These are phyloP conservation scores for Pulveroboletus sp. DNA, from an alignment of 768 basidiomycete genomes.

Conservation along the genomic window DNA sequence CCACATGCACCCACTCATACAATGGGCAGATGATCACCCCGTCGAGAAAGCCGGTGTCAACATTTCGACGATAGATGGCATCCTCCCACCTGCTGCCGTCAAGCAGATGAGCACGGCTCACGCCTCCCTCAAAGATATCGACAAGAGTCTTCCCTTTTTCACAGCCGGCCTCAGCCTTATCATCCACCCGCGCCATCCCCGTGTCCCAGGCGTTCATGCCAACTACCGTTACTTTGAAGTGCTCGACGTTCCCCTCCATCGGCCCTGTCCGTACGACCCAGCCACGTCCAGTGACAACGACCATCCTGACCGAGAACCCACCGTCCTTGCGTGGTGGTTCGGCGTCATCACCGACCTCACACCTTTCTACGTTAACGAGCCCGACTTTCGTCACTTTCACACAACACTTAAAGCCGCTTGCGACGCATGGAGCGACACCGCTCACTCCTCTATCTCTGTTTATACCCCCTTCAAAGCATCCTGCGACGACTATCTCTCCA, in stretches of 20 bases:
- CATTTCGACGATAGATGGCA: constrained; percentile 14
- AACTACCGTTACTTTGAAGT: constrained; percentile 28
- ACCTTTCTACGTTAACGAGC: constrained; percentile 44
- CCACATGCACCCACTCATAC: background rate
- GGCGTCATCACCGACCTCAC: constrained; percentile 39
- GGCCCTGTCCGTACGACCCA: background rate
- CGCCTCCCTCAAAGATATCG: constrained; percentile 11
- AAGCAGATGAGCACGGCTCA: constrained; percentile 21
- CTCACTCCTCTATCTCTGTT: constrained; percentile 18
- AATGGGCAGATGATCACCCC: constrained; percentile 7
- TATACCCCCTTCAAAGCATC: constrained; percentile 46
- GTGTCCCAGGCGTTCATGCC: constrained; percentile 16
- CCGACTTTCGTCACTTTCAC: constrained; percentile 48
- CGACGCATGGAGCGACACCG: constrained; percentile 34
- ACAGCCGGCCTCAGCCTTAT: constrained; percentile 19
- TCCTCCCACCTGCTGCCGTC: constrained; percentile 19
- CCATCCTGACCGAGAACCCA: background rate
- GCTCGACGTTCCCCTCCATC: constrained; percentile 6
- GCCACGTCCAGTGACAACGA: background rate
- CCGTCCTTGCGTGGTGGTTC: constrained; percentile 26
- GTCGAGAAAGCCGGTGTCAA: constrained; percentile 23
- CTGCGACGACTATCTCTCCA: constrained; percentile 52
- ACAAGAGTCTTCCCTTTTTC: constrained; percentile 13
- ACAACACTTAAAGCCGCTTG: constrained; percentile 38
- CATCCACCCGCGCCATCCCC: constrained; percentile 23